A percentile compares a stretch with the other conserved stretches of the same genome.
These are phyloP conservation scores for Rhynchospora pubera DNA, from an alignment of 176 grass and related monocot species.

Conservation along the genomic window DNA sequence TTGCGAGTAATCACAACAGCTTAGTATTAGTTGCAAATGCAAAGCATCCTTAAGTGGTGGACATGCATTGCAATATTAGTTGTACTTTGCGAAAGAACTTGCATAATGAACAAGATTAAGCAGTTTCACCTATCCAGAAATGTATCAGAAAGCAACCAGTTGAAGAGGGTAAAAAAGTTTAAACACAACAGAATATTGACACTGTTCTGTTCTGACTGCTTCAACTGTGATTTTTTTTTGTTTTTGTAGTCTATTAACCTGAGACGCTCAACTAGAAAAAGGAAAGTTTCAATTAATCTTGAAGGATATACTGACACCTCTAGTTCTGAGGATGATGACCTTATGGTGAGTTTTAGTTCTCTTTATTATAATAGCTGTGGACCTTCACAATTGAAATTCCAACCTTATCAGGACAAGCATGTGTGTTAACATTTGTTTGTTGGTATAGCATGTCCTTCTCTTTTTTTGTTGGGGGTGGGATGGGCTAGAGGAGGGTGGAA, in stretches of 20 bases:
- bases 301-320: conserved; percentile 90
- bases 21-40: background rate
- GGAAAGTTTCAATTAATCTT: conserved; percentile 81
- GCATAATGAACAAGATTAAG: background rate
- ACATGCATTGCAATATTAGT: background rate
- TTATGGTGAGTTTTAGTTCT: conserved; percentile 67
- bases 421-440: background rate
- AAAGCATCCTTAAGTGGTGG: background rate
- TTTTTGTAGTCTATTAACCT: conserved; percentile 76
- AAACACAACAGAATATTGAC: background rate
- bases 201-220: background rate
- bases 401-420: background rate
- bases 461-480: background rate
- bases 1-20: background rate
- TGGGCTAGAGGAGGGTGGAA: background rate
- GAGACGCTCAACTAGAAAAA: conserved; percentile 87
- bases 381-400: background rate
- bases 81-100: background rate
- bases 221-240: background rate
- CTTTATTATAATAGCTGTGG: conserved; percentile 1
- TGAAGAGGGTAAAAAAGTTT: background rate
- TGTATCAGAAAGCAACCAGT: background rate
- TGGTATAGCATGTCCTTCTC: background rate
- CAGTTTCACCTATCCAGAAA: background rate
- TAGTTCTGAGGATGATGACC: conserved; percentile 88